Percentiles rank a stretch among this genome's conserved stretches.
phyloP scores from a whole-genome alignment of 2,329 filamentous ascomycete species.

The Trichophyton schoenleinii region DNA sequence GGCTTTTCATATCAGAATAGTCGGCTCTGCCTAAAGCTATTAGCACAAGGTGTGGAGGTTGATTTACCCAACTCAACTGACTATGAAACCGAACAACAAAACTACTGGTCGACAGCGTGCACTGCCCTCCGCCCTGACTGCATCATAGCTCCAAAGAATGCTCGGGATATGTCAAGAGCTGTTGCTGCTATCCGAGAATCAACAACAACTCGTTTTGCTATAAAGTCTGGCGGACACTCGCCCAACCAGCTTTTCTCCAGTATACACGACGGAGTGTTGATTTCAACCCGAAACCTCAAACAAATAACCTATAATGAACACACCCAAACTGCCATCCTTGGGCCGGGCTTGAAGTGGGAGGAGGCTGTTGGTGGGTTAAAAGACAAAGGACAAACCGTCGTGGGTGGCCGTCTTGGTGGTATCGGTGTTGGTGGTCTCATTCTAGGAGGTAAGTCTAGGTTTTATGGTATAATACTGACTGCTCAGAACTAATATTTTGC shows the following conservation, averaged over 20 bases:
- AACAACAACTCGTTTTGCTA: conserved; percentile 39
- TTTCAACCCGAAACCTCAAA: conserved; percentile 35
- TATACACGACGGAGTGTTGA: conserved; percentile 33
- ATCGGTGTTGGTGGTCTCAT: conserved; percentile 39
- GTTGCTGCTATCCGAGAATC: conserved; percentile 39
- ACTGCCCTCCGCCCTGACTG: conserved; percentile 27
- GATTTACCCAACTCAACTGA: background rate
- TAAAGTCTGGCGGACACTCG: conserved; percentile 41
- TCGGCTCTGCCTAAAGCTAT: conserved; percentile 3
- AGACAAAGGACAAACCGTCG: conserved; percentile 23
- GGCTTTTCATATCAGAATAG: background rate
- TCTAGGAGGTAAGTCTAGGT: conserved; percentile 27
- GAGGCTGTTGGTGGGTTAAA: conserved; percentile 23
- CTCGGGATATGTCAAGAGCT: conserved; percentile 42
- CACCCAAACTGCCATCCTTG: conserved; percentile 30
- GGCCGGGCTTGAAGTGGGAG: conserved; percentile 27
- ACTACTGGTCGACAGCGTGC: conserved; percentile 7
- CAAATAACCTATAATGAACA: conserved; percentile 24
- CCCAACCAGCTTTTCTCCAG: conserved; percentile 37
- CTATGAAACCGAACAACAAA: conserved; percentile 6
- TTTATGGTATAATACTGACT: background rate
- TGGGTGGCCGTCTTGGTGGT: conserved; percentile 37
- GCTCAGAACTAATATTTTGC: background rate
- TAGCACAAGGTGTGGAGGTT: background rate
- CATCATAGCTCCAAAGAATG: conserved; percentile 37